Base-by-base conservation (phyloP, 306 rosid species). In the Sindora glabra region DNA sequence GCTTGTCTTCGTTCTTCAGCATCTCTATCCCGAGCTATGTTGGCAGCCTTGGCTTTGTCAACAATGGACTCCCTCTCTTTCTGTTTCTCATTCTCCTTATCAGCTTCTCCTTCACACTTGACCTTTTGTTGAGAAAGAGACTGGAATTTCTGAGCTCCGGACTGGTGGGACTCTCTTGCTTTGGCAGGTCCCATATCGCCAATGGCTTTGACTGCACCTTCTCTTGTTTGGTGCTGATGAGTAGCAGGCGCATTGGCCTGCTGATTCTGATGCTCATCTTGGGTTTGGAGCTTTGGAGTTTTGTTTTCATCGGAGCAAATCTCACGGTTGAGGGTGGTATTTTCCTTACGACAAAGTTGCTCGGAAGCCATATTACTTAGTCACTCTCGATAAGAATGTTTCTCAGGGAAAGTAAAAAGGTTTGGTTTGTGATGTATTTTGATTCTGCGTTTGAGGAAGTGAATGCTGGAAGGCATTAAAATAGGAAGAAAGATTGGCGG, bases 111-210 rank as follows among this genome's bases (percentile, higher is more conserved):
- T 39, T 54, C 32, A 74, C 70, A n/a, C n/a, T n/a, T n/a, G n/a
- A n/a, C n/a, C n/a, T n/a, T n/a, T 66, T 67, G 70, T 13, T 72
- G 80, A 36, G 77, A 33, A 9, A 87, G 73, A 37, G 96, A 80
- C 63, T 85, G 82, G 2, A 77, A 69, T 10, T n/a, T n/a, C n/a
- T 70, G 75, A 2, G 60, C 0, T 4, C 80, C 78, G 13, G 69
- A 9, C 36, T 66, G 71, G 23, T 62, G 81, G 2, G 64, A 74
- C 24, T 74, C 86, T 47, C 68, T 74, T 0, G 68, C 59, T 25
- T 50, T 71, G 3, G 62, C 84, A 5, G 24, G 9, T 15, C 72
- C 73, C 8, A 51, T 40, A 0, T 77, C 69, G 0, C 75, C 82
- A 25, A 32, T 58, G 27, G 82, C 60, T 58, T 59, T 77, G 12